Evolutionary conservation across 148 eudicot species (phyloP).

Genomic region (Rhododendron ferrugineum): DNA sequence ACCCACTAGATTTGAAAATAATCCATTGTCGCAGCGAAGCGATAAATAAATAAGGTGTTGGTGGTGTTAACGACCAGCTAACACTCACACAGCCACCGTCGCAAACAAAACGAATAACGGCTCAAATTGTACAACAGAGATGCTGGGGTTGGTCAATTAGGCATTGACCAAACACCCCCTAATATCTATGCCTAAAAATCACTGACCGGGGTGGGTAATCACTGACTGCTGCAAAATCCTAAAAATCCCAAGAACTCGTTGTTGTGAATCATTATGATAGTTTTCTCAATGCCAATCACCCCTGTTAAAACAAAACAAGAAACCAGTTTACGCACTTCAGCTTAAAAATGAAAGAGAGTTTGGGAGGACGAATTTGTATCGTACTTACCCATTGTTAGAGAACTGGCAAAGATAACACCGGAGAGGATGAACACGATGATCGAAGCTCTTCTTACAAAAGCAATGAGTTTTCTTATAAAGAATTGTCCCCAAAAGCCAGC

Average conservation of each 20-base stretch:
- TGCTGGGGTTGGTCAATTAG: constrained; percentile 27
- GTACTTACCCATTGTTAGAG: constrained; percentile 83
- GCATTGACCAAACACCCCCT: constrained; percentile 33
- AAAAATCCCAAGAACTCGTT: constrained; percentile 90
- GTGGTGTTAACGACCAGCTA: constrained; percentile 33
- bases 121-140: neutral
- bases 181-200: neutral
- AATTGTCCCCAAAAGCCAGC: constrained; percentile 99
- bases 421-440: constrained; percentile 86
- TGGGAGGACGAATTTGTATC: neutral
- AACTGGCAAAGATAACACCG: constrained; percentile 87
- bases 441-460: constrained; percentile 73
- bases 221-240: constrained; percentile 71
- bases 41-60: neutral
- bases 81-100: constrained; percentile 19
- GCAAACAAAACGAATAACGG: neutral
- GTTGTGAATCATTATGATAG: constrained; percentile 55
- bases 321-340: neutral
- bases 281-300: constrained; percentile 64
- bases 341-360: neutral
- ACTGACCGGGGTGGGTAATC: too few relatives aligned
- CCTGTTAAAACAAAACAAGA: constrained; percentile 37
- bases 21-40: neutral
- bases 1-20: neutral
- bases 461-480: constrained; percentile 65